These are phyloP conservation scores for Populus hybrid DNA, from an alignment of 441 rosid genomes.

Conservation along the genomic window DNA sequence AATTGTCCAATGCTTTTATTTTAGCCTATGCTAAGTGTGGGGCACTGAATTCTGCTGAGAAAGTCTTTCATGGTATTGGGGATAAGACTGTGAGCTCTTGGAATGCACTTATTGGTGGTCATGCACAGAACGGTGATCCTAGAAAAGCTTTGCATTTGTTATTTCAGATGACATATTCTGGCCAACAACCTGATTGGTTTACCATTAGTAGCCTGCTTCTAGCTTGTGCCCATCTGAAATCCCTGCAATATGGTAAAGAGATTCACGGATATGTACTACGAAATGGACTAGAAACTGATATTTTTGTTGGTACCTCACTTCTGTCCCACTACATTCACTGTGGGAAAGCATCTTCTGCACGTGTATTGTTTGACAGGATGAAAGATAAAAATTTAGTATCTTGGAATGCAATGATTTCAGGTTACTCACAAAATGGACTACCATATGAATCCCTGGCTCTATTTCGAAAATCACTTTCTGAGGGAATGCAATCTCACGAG, in stretches of 20 bases:
- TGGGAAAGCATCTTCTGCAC: constrained; percentile 38
- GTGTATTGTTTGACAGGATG: constrained; percentile 42
- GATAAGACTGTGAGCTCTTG: constrained; percentile 56
- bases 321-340: constrained; percentile 51
- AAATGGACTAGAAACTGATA: constrained; percentile 40
- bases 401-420: constrained; percentile 82
- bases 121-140: constrained; percentile 51
- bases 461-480: constrained; percentile 47
- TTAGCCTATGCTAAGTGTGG: constrained; percentile 65
- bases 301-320: constrained; percentile 40
- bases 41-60: constrained; percentile 37
- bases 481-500: constrained; percentile 40
- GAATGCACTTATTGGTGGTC: constrained; percentile 70
- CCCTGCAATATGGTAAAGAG: constrained; percentile 41
- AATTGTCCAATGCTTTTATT: constrained; percentile 50
- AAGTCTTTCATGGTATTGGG: constrained; percentile 37
- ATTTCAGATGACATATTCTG: constrained; percentile 40
- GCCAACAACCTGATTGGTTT: constrained; percentile 48
- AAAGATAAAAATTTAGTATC: constrained; percentile 52
- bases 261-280: constrained; percentile 53
- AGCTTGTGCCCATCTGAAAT: constrained; percentile 50
- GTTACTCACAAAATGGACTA: constrained; percentile 64
- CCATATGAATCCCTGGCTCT: constrained; percentile 54
- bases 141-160: constrained; percentile 39
- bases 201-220: constrained; percentile 53